Base-by-base conservation (phyloP, 2,329 filamentous ascomycete species). In the Trichoderma semiorbis region DNA sequence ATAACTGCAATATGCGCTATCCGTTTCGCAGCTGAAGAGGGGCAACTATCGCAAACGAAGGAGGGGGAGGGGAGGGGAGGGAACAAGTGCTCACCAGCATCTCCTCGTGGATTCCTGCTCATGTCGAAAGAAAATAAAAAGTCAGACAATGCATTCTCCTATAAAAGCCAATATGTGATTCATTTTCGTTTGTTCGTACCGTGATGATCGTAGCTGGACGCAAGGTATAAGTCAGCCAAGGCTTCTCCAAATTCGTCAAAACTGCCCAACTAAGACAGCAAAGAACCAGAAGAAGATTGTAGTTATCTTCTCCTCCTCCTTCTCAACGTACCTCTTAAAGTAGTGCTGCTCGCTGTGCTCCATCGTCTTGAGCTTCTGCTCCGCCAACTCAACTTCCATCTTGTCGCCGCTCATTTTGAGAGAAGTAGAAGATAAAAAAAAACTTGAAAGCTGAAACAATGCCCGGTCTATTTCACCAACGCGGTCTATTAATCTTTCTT, bases 321-420 rank as follows among this genome's bases (percentile, higher is more conserved):
- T 12, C 16, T 26, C 30, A 72, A 81, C 78, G 74, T 73, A 97
- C 95, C 94, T 97, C 86, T 98, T 98, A 87, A 98, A 98, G 87
- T 98, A 99, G 84, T 98, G 96, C 83, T 97, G 94, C 87, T 99
- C 96, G 75, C 95, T 96, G 85, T 97, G 95, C 81, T 93, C 92
- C 88, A 97, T 91, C 77, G 85, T 82, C 80, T 91, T 90, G 83
- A 93, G 87, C 83, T 86, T 85, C 80, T 87, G 81, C 84, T 91
- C 89, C 63, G 88, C 88, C 75, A 84, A 80, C 79, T 89, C 88
- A 72, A 90, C 84, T 58, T 89, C 88, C 86, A 88, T 89, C 73
- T 85, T 85, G 73, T 84, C 83, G 76, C 84, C 82, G 76, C 79
- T 81, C 85, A 87, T 87, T 39, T 73, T 82, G 71, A 70, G 58